Base-by-base conservation (phyloP, 257 asterid genomes). In the Henckelia pumila region DNA sequence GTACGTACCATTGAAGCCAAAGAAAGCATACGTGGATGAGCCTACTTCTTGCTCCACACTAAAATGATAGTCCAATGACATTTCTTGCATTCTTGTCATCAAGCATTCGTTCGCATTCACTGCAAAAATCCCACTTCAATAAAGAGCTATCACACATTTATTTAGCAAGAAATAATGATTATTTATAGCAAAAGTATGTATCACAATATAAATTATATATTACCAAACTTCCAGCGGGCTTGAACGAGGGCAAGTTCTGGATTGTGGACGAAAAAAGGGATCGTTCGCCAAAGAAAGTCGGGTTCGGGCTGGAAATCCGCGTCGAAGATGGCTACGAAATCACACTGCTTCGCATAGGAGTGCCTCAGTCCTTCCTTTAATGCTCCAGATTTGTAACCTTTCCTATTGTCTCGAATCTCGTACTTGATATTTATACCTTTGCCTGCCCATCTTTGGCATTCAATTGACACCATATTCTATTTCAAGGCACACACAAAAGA, bases 71-170 rank as follows among this genome's bases (percentile, higher is more conserved):
- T 93, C 91, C 59, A 93, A 80, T 7, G 99, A 93, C 99, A 93
- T 93, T 74, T 93, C 99, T 82, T 93, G 99, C 95, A 93, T 81
- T 76, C 99, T 88, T 35, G 99, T 93, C 99, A 93, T 83, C 83
- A 93, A 70, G 71, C 99, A 93, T 80, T 93, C 99, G 78, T 93
- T 85, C 24, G 96, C 86, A 73, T 93, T 93, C 58, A 90, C 98
- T 93, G 86, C 35, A 76, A 70, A 64, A 60, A 50, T 53, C 61
- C 40, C 73, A 63, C 32, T 58, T 44, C 61, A 26, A 25, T 25
- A 21, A 57, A 52, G 8, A 8, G 33, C 44, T 1, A 24, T 5
- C 30, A 26, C n/a, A n/a, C n/a, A n/a, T n/a, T n/a, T n/a, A n/a
- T n/a, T n/a, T n/a, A n/a, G n/a, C n/a, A n/a, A n/a, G n/a, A n/a